phyloP scores from a whole-genome alignment of 2,329 filamentous ascomycete species.

The Ceratocystis smalleyi region DNA sequence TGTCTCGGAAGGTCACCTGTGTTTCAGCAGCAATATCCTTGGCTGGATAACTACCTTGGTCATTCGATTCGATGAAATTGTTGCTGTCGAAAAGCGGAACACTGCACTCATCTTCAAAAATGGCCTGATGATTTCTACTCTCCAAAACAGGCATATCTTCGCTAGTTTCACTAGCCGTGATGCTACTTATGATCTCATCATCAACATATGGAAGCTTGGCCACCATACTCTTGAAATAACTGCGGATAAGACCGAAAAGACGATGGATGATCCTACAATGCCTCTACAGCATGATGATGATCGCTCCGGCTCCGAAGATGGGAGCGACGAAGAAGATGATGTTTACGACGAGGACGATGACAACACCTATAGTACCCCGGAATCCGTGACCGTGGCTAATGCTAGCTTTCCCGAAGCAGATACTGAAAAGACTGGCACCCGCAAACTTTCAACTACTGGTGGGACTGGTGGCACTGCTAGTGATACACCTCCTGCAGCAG shows the following conservation, averaged over 20 bases:
- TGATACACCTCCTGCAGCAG: slow-evolving; percentile 25
- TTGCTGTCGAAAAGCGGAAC: slow-evolving; percentile 90
- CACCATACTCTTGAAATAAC: slow-evolving; percentile 86
- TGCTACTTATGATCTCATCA: slow-evolving; percentile 89
- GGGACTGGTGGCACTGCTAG: slow-evolving; percentile 26
- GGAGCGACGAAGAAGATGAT: slow-evolving; percentile 48
- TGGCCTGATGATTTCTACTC: slow-evolving; percentile 86
- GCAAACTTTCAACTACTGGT: slow-evolving; percentile 51
- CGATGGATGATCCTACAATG: slow-evolving; percentile 33
- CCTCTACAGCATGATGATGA: slow-evolving; percentile 29
- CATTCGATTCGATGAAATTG: slow-evolving; percentile 95
- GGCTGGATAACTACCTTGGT: slow-evolving; percentile 96
- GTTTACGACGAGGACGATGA: slow-evolving; percentile 68
- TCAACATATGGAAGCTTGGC: slow-evolving; percentile 96
- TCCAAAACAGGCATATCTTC: slow-evolving; percentile 91
- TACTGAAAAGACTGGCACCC: slow-evolving; percentile 45
- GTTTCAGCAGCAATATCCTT: slow-evolving; percentile 97
- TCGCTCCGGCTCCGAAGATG: slow-evolving; percentile 44
- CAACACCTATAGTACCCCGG: slow-evolving; percentile 32
- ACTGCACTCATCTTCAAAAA: slow-evolving; percentile 95
- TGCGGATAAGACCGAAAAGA: slow-evolving; percentile 83
- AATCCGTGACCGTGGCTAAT: slow-evolving; percentile 25
- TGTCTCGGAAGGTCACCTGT: slow-evolving; percentile 91
- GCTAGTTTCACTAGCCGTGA: slow-evolving; percentile 89
- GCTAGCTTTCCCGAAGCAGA: slow-evolving; percentile 30